These are phyloP conservation scores for Piedraia hortae DNA, from an alignment of 2,329 filamentous ascomycete species.

Conservation along the genomic window DNA sequence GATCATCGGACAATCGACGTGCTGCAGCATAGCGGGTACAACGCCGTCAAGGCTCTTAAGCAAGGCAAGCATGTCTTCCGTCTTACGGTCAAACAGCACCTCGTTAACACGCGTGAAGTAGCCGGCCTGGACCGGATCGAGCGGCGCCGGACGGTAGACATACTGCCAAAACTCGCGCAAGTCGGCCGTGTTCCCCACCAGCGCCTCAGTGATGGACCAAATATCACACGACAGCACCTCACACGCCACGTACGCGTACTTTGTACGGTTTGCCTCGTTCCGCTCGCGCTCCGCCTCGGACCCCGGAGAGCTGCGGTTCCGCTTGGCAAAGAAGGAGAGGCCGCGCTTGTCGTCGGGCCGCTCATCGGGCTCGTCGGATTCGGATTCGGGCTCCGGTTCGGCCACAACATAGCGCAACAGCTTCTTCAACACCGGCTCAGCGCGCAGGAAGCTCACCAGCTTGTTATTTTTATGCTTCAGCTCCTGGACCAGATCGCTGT, in stretches of 20 bases:
- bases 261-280: conserved; percentile 68
- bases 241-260: conserved; percentile 78
- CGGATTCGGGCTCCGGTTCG: conserved; percentile 17
- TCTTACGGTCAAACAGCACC: conserved; percentile 91
- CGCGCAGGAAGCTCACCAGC: conserved; percentile 81
- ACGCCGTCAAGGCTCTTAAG: conserved; percentile 63
- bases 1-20: conserved; percentile 91
- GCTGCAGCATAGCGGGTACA: conserved; percentile 60
- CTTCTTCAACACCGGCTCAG: conserved; percentile 57
- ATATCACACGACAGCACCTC: conserved; percentile 88
- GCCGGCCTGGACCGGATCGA: conserved; percentile 80
- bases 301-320: conserved; percentile 18
- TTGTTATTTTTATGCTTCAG: conserved; percentile 96
- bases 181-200: conserved; percentile 58
- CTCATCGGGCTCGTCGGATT: conserved; percentile 5
- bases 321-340: conserved; percentile 20
- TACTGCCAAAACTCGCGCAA: conserved; percentile 79
- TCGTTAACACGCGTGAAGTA: conserved; percentile 99
- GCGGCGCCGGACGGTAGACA: conserved; percentile 51
- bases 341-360: conserved; percentile 21
- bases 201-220: conserved; percentile 82
- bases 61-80: conserved; percentile 81
- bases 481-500: conserved; percentile 89
- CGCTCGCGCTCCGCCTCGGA: conserved; percentile 33
- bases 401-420: conserved; percentile 81